Evolutionary conservation across 2,329 filamentous ascomycete genomes (phyloP).

Genomic region (Trichoderma sp.): DNA sequence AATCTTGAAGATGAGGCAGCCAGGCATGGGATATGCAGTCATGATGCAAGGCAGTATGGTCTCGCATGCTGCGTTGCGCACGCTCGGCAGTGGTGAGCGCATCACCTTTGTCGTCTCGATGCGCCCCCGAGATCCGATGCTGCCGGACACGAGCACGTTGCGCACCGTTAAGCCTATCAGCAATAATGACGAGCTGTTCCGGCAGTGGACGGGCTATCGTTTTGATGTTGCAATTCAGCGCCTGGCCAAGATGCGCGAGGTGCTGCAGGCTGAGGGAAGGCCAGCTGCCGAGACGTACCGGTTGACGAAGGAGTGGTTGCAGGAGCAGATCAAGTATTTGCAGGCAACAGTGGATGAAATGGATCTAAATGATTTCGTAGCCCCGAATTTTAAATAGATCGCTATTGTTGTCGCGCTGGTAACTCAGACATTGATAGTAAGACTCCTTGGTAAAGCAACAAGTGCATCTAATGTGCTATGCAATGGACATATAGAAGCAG

Average conservation of each 20-base stretch:
- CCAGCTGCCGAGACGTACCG: constrained; percentile 23
- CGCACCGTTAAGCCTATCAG: constrained; percentile 28
- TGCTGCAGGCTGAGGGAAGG: constrained; percentile 24
- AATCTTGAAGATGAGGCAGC: constrained; percentile 27
- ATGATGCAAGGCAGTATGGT: constrained; percentile 46
- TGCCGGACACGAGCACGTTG: constrained; percentile 41
- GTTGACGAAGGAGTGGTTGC: constrained; percentile 29
- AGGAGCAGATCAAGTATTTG: constrained; percentile 31
- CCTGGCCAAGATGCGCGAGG: constrained; percentile 22
- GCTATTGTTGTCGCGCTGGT: background rate
- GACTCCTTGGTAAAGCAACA: background rate
- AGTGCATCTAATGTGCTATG: background rate
- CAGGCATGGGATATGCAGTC: constrained; percentile 38
- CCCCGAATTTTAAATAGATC: constrained; percentile 4
- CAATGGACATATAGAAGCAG: background rate
- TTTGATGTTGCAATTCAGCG: constrained; percentile 27
- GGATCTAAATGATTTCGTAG: constrained; percentile 18
- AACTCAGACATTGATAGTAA: background rate
- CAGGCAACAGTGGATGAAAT: constrained; percentile 32
- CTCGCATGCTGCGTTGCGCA: constrained; percentile 41
- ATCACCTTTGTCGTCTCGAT: constrained; percentile 47
- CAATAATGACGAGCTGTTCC: constrained; percentile 29
- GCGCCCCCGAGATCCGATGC: constrained; percentile 37
- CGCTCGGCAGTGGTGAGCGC: constrained; percentile 41
- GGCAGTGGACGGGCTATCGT: constrained; percentile 31